Evolutionary conservation across 139 green algal species (phyloP).

Genomic region (Auxenochlorella pyrenoidosa): DNA sequence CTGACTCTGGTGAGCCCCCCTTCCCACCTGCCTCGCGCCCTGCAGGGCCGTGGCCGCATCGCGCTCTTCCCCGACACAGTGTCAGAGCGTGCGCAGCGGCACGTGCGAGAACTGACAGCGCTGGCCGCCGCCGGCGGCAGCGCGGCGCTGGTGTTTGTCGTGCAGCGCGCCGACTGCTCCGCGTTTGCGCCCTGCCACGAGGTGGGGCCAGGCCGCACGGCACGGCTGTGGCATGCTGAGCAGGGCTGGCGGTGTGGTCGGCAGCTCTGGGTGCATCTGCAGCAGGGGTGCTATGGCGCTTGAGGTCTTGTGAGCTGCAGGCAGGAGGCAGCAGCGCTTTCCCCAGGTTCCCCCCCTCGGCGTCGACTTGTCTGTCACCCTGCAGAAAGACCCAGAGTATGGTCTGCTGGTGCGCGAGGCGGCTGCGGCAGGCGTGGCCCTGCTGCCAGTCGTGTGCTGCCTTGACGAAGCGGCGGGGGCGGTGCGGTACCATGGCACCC

Average conservation of each 20-base stretch:
- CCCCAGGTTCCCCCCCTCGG: no score
- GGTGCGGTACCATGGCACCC: conserved; percentile 1
- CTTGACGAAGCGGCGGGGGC: conserved; percentile 6
- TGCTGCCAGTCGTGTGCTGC: conserved; percentile 42
- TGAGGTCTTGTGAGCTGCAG: not conserved
- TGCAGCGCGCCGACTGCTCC: conserved; percentile 68
- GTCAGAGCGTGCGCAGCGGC: conserved; percentile 61
- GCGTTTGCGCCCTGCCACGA: conserved; percentile 61
- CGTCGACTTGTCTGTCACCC: not conserved
- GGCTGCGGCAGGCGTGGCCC: conserved; percentile 42
- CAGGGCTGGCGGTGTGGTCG: not conserved
- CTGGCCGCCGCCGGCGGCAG: not conserved
- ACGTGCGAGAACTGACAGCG: conserved; percentile 60
- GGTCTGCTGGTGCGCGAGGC: conserved; percentile 49
- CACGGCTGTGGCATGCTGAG: not conserved
- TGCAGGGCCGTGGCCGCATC: conserved; percentile 33
- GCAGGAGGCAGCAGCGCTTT: no score
- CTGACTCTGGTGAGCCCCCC: no score
- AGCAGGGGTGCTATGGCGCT: not conserved
- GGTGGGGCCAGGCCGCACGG: not conserved
- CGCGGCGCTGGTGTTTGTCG: conserved; percentile 63
- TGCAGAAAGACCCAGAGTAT: conserved; percentile 62
- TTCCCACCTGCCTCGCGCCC: no score
- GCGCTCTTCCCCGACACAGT: conserved; percentile 76
- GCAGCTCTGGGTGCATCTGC: not conserved